Evolutionary conservation across 164 flowering plant genomes (phyloP), one percentile per base, ranked within the genome.

Genomic region (Magnolia kwangsiensis): DNA sequence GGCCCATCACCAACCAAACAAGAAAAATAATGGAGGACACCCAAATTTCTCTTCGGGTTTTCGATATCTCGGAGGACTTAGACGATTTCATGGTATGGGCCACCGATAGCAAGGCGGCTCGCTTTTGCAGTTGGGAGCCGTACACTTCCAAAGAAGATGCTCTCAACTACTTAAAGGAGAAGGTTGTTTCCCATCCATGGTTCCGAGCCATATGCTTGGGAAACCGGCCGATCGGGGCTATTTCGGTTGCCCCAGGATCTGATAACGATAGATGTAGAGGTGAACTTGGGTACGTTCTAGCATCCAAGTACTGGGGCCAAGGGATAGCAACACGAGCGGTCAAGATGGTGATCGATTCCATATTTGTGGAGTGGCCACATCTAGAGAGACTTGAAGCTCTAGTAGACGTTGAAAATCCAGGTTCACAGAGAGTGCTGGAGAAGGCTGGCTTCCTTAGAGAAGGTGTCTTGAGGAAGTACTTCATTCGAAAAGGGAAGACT

Each of bases 341-440:
- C 86, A 86, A 84, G 69, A 74, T 87, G 84, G 96, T 83, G 73
- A 82, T 79, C 6, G 55, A 75, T 0, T 49, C 78, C 2, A 78
- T 89, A 21, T 93, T 93, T 67, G 63, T 24, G 10, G 95, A 93
- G 70, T 81, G 86, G 90, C 81, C 88, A 1, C 83, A 86, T 74
- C 63, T 90, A 82, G 93, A 87, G 80, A 89, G 96, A 73, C 85
- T 91, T 6, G 96, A 91, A 50, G 95, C 88, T 68, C 51, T 91
- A 20, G 98, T 86, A 7, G 90, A 83, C 75, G 90, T 86, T 20
- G 89, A 87, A 7, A 90, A 90, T 76, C 13, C 18, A 9, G 95
- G 85, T 0, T 91, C 96, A 3, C 90, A 84, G 68, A 86, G 82
- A 85, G 96, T 93, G 73, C 61, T 93, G 69, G 89, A 91, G 89